Base-by-base conservation (phyloP, 2,329 filamentous ascomycete species). In the Calonectria pseudoturangicola region DNA sequence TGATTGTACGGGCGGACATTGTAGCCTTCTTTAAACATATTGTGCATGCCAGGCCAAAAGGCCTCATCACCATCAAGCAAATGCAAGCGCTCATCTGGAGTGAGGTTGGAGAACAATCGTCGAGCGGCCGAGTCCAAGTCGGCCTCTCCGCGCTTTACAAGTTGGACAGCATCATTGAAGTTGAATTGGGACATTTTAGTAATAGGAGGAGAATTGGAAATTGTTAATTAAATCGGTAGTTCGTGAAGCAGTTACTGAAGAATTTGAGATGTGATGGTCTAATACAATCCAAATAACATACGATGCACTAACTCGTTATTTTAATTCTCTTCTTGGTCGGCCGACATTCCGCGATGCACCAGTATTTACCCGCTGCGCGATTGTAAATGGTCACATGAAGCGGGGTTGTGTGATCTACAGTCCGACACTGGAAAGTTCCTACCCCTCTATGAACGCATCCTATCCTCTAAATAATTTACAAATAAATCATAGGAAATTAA, bases 1-100 rank as follows among this genome's bases (percentile, higher is more conserved):
- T 73, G 62, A 41, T 76, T 79, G 6, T 62, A 73, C 2, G 74
- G 73, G 8, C 1, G 45, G 1, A 33, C 50, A 28, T 73, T 71
- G 25, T 68, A 74, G 0, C 70, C 51, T 12, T 73, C 62, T 2
- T 27, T 62, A 1, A 58, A 43, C 30, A 75, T 70, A 1, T 9
- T 30, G 2, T 45, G 28, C 10, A 75, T 13, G 13, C 70, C 72
- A 1, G 64, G 36, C 41, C 56, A 74, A 28, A 74, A 75, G 10
- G 30, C 28, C 1, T 68, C 50, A n/a, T 74, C 72, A 2, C 72
- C 74, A n/a, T 75, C 72, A 0, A 75, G 60, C 2, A 73, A 60
- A 1, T 39, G 45, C 1, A 73, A 58, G 1, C 66, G 66, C 18
- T 75, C 74, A 15, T 51, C 25, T 4, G 28, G 48, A 27, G 48